Evolutionary conservation across 148 eudicot species (phyloP).

Genomic region (Cornus controversa): DNA sequence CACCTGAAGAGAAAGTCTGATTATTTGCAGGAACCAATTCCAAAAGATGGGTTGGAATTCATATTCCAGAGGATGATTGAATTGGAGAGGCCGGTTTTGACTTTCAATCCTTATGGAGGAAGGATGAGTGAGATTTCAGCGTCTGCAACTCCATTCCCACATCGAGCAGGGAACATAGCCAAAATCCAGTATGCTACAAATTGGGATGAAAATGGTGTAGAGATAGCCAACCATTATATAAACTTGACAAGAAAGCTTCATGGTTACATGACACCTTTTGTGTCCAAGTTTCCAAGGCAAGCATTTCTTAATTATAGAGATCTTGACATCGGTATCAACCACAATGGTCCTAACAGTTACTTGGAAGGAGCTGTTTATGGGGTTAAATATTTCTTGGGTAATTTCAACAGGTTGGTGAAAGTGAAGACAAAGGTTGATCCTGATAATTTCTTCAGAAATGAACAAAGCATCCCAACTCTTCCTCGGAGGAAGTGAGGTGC

Average conservation of each 20-base stretch:
- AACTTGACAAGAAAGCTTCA: constrained; percentile 24
- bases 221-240: constrained; percentile 15
- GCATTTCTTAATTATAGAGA: neutral
- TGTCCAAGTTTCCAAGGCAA: neutral
- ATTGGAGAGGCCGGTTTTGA: constrained; percentile 20
- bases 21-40: constrained; percentile 28
- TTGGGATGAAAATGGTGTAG: constrained; percentile 26
- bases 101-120: constrained; percentile 39
- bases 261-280: constrained; percentile 33
- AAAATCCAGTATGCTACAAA: constrained; percentile 31
- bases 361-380: neutral
- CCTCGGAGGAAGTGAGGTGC: neutral
- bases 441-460: constrained; percentile 33
- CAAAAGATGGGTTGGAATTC: constrained; percentile 26
- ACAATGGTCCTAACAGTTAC: neutral
- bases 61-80: constrained; percentile 37
- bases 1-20: constrained; percentile 30
- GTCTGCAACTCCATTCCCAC: constrained; percentile 36
- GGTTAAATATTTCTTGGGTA: neutral
- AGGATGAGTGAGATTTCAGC: constrained; percentile 29
- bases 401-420: neutral
- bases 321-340: neutral
- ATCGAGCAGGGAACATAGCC: constrained; percentile 38
- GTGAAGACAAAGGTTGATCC: constrained; percentile 36
- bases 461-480: constrained; percentile 32